phyloP scores from a whole-genome alignment of 768 basidiomycete species.

The Mrakia gelida region DNA sequence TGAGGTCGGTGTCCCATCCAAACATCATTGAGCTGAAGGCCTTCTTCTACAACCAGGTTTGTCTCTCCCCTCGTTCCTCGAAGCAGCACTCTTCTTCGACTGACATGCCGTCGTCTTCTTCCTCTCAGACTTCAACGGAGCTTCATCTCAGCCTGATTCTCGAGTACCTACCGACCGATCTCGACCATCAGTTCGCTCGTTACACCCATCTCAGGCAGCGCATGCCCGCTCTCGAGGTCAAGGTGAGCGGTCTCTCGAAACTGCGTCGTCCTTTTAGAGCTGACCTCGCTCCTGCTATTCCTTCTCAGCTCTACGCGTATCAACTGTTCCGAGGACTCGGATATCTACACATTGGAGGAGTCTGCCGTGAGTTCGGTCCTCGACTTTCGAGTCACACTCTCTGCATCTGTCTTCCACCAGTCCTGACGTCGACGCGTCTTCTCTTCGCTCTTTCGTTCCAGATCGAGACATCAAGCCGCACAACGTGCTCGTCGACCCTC shows the following conservation, averaged over 20 bases:
- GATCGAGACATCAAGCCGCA: slow-evolving; percentile 99
- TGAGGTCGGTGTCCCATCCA: slow-evolving; percentile 91
- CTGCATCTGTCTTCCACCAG: too few relatives aligned
- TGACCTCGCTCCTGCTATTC: background rate
- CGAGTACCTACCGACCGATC: slow-evolving; percentile 98
- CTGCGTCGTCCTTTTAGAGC: slow-evolving; percentile 10
- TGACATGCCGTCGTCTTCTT: too few relatives aligned
- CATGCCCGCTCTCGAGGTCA: slow-evolving; percentile 99
- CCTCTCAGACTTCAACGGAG: slow-evolving; percentile 51
- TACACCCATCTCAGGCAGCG: slow-evolving; percentile 99
- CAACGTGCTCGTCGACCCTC: slow-evolving; percentile 93
- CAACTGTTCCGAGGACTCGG: slow-evolving; percentile 94
- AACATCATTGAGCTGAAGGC: slow-evolving; percentile 96
- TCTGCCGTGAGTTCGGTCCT: slow-evolving; percentile 56
- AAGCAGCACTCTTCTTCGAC: background rate
- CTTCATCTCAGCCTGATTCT: slow-evolving; percentile 98
- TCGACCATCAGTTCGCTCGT: slow-evolving; percentile 95
- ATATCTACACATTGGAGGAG: slow-evolving; percentile 98
- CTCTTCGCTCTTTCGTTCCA: background rate
- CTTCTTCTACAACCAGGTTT: slow-evolving; percentile 58
- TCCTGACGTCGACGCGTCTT: background rate
- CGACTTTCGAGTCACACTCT: too few relatives aligned
- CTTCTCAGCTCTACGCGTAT: slow-evolving; percentile 16
- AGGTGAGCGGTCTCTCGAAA: slow-evolving; percentile 41
- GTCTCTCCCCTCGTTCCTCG: too few relatives aligned